Percentiles rank a stretch among this genome's conserved stretches.
These are phyloP conservation scores for Pythium dissotocum DNA, from an alignment of 352 stramenopile species.

Conservation along the genomic window DNA sequence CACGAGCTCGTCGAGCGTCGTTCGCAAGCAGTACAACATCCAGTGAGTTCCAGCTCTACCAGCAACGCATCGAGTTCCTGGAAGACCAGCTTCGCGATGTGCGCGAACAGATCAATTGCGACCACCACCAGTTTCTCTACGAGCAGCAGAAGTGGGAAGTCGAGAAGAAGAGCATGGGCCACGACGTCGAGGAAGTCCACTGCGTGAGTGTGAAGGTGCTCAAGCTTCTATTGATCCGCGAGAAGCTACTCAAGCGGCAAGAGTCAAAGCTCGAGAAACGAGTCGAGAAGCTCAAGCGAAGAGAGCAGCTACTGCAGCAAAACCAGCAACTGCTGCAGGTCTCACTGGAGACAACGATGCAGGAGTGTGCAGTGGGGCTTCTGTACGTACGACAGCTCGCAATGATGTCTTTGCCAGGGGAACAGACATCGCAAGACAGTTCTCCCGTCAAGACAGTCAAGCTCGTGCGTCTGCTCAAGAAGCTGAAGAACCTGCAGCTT, in stretches of 20 bases:
- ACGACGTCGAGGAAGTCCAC: conserved; percentile 63
- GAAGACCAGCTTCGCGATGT: conserved; percentile 51
- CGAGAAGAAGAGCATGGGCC: conserved; percentile 46
- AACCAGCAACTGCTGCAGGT: conserved; percentile 8
- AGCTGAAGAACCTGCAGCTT: conserved; percentile 25
- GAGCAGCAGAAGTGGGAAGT: conserved; percentile 58
- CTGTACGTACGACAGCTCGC: conserved; percentile 48
- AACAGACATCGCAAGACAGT: not conserved
- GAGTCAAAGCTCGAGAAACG: conserved; percentile 34
- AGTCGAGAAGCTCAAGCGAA: conserved; percentile 20
- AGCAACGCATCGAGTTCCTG: conserved; percentile 50
- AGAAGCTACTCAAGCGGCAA: conserved; percentile 62
- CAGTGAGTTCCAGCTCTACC: conserved; percentile 29
- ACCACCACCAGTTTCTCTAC: conserved; percentile 65
- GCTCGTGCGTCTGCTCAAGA: conserved; percentile 49
- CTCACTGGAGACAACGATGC: conserved; percentile 37
- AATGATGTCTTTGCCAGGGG: conserved; percentile 4
- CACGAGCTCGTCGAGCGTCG: conserved; percentile 5
- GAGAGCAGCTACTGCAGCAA: conserved; percentile 14
- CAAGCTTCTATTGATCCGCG: conserved; percentile 62
- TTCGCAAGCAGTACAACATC: conserved; percentile 14
- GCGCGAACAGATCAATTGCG: conserved; percentile 57
- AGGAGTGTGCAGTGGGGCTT: conserved; percentile 53
- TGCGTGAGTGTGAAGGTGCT: conserved; percentile 65
- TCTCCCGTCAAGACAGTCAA: conserved; percentile 50